Conservation (phyloP, 768 basidiomycete species). For the Boletales sp. region DNA sequence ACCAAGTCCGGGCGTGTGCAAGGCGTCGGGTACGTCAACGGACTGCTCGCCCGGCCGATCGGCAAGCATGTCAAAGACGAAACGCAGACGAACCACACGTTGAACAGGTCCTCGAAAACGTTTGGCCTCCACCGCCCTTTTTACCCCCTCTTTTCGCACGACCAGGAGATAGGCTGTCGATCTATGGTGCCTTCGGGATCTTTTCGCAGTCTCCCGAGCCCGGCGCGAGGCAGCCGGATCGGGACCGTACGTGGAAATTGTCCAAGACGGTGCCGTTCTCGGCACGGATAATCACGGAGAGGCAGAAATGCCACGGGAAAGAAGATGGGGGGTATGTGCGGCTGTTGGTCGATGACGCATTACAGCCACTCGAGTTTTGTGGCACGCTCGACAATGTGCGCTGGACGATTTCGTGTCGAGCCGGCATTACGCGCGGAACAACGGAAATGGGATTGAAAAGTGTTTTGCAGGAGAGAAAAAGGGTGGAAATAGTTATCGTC, state of each 20-base stretch:
- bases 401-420: constrained; percentile 63
- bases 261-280: constrained; percentile 68
- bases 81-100: constrained; percentile 74
- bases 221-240: constrained; percentile 8
- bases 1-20: constrained; percentile 64
- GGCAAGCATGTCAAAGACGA: constrained; percentile 55
- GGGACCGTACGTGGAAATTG: constrained; percentile 46
- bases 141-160: constrained; percentile 83
- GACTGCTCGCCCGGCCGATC: constrained; percentile 76
- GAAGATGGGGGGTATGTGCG: constrained; percentile 49
- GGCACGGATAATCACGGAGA: constrained; percentile 68
- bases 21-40: constrained; percentile 84
- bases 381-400: constrained; percentile 42
- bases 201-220: constrained; percentile 36
- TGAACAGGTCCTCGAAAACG: constrained; percentile 57
- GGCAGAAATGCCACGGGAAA: constrained; percentile 41
- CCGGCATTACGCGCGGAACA: constrained; percentile 60
- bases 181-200: constrained; percentile 57
- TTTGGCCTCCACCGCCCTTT: constrained; percentile 68
- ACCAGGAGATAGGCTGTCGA: constrained; percentile 78
- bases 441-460: constrained; percentile 59
- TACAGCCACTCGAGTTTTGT: constrained; percentile 61
- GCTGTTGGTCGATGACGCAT: constrained; percentile 68
- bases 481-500: too few relatives aligned
- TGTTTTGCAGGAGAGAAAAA: not conserved